Conservation (phyloP, 768 basidiomycete genomes). For the Tylopilus subfusipes region DNA sequence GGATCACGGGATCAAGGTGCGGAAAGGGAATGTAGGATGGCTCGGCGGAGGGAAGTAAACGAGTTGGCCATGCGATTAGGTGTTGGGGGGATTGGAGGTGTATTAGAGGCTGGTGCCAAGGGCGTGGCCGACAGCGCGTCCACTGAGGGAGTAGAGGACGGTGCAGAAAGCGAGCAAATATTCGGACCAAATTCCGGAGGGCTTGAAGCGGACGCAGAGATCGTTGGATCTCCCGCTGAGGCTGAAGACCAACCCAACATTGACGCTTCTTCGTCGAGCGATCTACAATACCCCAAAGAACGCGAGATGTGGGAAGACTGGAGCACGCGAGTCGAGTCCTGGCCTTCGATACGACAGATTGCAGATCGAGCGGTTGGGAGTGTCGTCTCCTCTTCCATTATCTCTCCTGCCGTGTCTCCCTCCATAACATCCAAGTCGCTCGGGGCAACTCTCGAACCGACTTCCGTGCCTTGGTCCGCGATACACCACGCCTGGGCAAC, state of each 20-base stretch:
- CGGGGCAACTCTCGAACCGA: constrained; percentile 39
- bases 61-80: constrained; percentile 83
- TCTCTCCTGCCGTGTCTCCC: constrained; percentile 6
- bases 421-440: constrained; percentile 20
- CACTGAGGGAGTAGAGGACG: background rate
- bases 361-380: constrained; percentile 75
- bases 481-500: constrained; percentile 65
- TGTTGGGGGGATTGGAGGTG: constrained; percentile 70
- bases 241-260: constrained; percentile 1
- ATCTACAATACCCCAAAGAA: constrained; percentile 17
- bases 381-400: constrained; percentile 40
- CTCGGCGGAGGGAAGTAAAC: constrained; percentile 71
- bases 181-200: constrained; percentile 9
- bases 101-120: constrained; percentile 37
- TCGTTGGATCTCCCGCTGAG: constrained; percentile 16
- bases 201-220: constrained; percentile 17
- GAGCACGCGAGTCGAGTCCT: constrained; percentile 65
- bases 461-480: constrained; percentile 62
- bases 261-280: background rate
- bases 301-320: constrained; percentile 56
- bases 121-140: background rate
- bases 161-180: constrained; percentile 1
- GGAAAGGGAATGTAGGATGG: constrained; percentile 57
- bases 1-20: constrained; percentile 46
- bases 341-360: constrained; percentile 67